Base-by-base conservation (phyloP, 352 stramenopile genomes). In the Pythium folliculosum region DNA sequence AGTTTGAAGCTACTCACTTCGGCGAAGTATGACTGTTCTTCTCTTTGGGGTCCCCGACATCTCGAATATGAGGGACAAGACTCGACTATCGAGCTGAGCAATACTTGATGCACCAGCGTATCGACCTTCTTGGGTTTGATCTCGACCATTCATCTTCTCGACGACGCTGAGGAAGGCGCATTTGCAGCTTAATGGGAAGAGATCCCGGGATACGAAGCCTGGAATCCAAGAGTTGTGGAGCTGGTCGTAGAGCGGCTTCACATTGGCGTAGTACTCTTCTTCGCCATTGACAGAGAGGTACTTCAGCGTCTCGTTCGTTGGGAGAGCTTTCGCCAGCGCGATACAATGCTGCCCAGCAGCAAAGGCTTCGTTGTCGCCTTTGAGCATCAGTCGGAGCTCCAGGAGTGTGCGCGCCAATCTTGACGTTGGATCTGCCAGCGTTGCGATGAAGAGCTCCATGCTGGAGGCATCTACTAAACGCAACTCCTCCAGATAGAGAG, bases 201-300 rank as follows among this genome's bases (percentile, higher is more conserved):
- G 56, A 8, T 59, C 52, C 2, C 32, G 8, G 21, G 43, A 1
- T 7, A 17, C 12, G 19, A 32, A 56, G 1, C 45, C 57, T 17
- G 57, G 57, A 37, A 64, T 55, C 57, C 57, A 64, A 13, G 57
- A 56, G 32, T 56, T 48, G 32, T 64, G 27, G 21, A 55, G 48
- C 12, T 13, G 21, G n/a, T 55, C 30, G 21, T 27, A 56, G 32
- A 50, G 54, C 3, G 22, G 30, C 19, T 56, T 47, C 19, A 56
- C 21, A 13, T 57, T 30, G 30, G 5, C 51, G 19, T 45, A 57
- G 51, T 57, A 32, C 2, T 25, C 8, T 27, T 17, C 27, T 4
- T 64, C 30, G 5, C 14, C 57, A 12, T 50, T 56, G n/a, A 64
- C 30, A 10, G 45, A 64, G 2, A 64, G 19, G n/a, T 56, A 55